Evolutionary conservation across 2,329 filamentous ascomycete species (phyloP).

Genomic region (Byssochlamys sp.): DNA sequence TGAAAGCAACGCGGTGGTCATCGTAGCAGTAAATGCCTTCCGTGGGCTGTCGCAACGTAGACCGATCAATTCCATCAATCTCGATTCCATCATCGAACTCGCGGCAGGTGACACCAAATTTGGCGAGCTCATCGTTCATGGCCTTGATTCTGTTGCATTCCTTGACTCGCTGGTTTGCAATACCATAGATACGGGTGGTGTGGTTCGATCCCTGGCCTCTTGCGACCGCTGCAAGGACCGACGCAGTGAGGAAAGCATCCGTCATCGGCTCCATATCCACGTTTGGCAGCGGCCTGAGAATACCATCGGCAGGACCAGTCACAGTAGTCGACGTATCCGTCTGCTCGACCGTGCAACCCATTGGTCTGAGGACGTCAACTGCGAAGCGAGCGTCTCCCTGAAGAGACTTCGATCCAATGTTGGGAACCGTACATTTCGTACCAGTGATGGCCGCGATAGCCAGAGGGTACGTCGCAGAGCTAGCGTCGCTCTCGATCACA

Average conservation of each 20-base stretch:
- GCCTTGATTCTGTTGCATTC: slow-evolving; percentile 94
- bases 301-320: slow-evolving; percentile 68
- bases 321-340: slow-evolving; percentile 81
- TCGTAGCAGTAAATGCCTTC: slow-evolving; percentile 82
- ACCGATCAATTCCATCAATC: slow-evolving; percentile 49
- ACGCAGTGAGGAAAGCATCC: slow-evolving; percentile 91
- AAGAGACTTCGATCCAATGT: slow-evolving; percentile 83
- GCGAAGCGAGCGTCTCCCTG: slow-evolving; percentile 94
- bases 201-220: slow-evolving; percentile 52
- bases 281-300: slow-evolving; percentile 63
- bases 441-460: slow-evolving; percentile 91
- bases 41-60: slow-evolving; percentile 46
- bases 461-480: slow-evolving; percentile 90
- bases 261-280: slow-evolving; percentile 99
- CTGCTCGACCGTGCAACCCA: slow-evolving; percentile 88
- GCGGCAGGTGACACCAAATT: slow-evolving; percentile 77
- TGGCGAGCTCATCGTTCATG: slow-evolving; percentile 88
- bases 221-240: slow-evolving; percentile 82
- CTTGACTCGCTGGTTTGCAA: slow-evolving; percentile 95
- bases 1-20: slow-evolving; percentile 96
- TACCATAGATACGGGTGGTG: slow-evolving; percentile 78
- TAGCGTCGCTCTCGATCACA: slow-evolving; percentile 90
- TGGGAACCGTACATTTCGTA: slow-evolving; percentile 88
- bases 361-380: slow-evolving; percentile 75
- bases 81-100: slow-evolving; percentile 90